Conservation (phyloP, 768 basidiomycete species). For the Trametes maxima region DNA sequence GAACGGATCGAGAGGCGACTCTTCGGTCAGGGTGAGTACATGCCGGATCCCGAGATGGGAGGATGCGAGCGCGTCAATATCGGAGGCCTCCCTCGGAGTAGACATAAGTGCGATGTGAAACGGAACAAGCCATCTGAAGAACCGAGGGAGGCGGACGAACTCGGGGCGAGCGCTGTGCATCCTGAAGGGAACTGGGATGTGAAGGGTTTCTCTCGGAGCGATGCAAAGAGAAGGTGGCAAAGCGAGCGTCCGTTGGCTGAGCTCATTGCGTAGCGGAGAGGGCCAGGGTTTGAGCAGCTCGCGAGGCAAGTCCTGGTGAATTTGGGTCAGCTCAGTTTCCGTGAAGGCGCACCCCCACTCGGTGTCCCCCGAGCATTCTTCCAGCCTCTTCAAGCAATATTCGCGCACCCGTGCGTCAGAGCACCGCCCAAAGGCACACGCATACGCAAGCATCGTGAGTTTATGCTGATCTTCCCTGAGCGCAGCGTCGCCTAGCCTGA, state of each 20-base stretch:
- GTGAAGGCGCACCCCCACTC: constrained; percentile 55
- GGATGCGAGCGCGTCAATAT: constrained; percentile 50
- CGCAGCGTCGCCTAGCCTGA: constrained; percentile 53
- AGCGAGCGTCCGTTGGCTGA: constrained; percentile 36
- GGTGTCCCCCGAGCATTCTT: constrained; percentile 47
- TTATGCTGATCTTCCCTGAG: constrained; percentile 40
- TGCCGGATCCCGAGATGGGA: constrained; percentile 55
- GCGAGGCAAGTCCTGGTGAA: constrained; percentile 37
- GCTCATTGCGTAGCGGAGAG: constrained; percentile 33
- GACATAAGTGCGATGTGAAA: constrained; percentile 63
- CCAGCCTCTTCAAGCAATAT: constrained; percentile 50
- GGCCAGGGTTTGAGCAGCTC: constrained; percentile 48
- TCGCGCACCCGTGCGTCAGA: constrained; percentile 39
- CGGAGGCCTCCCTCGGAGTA: constrained; percentile 51
- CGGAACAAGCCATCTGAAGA: constrained; percentile 66
- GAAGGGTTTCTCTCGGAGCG: constrained; percentile 44
- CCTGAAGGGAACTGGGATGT: constrained; percentile 34
- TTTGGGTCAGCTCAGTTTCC: constrained; percentile 43
- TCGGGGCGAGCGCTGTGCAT: not conserved
- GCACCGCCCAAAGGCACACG: constrained; percentile 46
- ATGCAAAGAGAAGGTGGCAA: constrained; percentile 42
- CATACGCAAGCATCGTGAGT: constrained; percentile 58
- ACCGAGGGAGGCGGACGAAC: constrained; percentile 52
- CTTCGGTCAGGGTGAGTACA: constrained; percentile 60
- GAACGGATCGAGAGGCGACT: constrained; percentile 46